A percentile compares a stretch with the other conserved stretches of the same genome.
Conservation (phyloP, 768 basidiomycete genomes). For the Gyrodon lividus region DNA sequence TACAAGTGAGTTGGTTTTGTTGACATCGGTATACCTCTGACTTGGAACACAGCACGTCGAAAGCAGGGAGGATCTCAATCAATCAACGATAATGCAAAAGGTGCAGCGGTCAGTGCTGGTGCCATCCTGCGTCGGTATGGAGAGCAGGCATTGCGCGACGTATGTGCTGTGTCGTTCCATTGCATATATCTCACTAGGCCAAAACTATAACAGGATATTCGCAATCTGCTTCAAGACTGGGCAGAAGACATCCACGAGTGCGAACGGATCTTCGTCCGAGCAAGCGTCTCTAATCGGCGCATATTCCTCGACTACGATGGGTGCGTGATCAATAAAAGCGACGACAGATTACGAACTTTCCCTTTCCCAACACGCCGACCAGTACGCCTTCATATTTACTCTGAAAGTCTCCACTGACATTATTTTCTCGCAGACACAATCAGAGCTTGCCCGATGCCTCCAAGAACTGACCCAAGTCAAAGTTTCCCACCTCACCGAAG, state of each 20-base stretch:
- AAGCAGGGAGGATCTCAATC: constrained; percentile 98
- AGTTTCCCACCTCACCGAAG: constrained; percentile 82
- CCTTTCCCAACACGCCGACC: constrained; percentile 96
- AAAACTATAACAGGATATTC: constrained; percentile 67
- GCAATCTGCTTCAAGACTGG: constrained; percentile 81
- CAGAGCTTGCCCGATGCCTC: constrained; percentile 85
- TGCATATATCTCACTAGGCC: background rate
- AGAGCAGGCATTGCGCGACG: constrained; percentile 88
- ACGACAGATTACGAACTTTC: constrained; percentile 82
- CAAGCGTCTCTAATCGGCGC: constrained; percentile 80
- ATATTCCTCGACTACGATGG: constrained; percentile 91
- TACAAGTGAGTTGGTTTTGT: constrained; percentile 66
- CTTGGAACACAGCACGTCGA: constrained; percentile 68
- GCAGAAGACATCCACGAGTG: constrained; percentile 80
- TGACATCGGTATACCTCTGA: constrained; percentile 6
- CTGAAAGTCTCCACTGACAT: constrained; percentile 1
- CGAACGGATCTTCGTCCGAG: constrained; percentile 90
- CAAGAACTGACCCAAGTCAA: constrained; percentile 84
- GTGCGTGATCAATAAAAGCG: constrained; percentile 72
- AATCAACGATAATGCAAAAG: constrained; percentile 89
- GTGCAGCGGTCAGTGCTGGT: constrained; percentile 90
- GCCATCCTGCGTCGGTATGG: constrained; percentile 93
- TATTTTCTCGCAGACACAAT: constrained; percentile 63
- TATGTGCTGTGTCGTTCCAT: constrained; percentile 37
- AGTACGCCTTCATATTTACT: constrained; percentile 42